These are phyloP conservation scores for Tulasnella sp. DNA, from an alignment of 768 basidiomycete genomes.

Conservation along the genomic window DNA sequence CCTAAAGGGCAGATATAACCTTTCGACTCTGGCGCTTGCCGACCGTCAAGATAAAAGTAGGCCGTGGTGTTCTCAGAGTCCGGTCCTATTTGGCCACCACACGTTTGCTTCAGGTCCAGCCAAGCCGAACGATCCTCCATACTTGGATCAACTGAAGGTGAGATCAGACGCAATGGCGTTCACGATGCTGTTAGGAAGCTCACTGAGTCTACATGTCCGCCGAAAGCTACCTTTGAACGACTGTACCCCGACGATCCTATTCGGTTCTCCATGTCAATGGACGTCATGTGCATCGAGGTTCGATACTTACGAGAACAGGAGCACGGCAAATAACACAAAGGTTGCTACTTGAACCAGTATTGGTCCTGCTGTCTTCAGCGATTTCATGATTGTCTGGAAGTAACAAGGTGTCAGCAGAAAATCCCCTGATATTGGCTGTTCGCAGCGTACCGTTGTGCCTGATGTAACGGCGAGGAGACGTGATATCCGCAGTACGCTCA, in stretches of 20 bases:
- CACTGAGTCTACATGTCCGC: constrained; percentile 28
- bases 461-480: constrained; percentile 76
- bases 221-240: constrained; percentile 79
- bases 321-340: constrained; percentile 83
- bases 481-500: constrained; percentile 74
- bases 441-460: constrained; percentile 67
- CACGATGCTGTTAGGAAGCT: not conserved
- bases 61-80: constrained; percentile 35
- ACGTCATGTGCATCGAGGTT: not conserved
- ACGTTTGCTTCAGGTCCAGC: constrained; percentile 37
- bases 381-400: constrained; percentile 70
- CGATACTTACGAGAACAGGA: constrained; percentile 66
- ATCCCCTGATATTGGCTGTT: not conserved
- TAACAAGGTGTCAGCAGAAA: not conserved
- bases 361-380: constrained; percentile 79
- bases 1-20: constrained; percentile 86
- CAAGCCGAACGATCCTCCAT: not conserved
- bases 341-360: constrained; percentile 81
- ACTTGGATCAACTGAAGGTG: not conserved
- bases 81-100: constrained; percentile 71
- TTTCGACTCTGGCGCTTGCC: constrained; percentile 38
- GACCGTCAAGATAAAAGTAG: constrained; percentile 33
- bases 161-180: not conserved
- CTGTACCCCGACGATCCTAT: constrained; percentile 84
- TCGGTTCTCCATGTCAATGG: not conserved